Evolutionary conservation across 73 alveolate species (phyloP).

Genomic region (Symbiodinium natans): DNA sequence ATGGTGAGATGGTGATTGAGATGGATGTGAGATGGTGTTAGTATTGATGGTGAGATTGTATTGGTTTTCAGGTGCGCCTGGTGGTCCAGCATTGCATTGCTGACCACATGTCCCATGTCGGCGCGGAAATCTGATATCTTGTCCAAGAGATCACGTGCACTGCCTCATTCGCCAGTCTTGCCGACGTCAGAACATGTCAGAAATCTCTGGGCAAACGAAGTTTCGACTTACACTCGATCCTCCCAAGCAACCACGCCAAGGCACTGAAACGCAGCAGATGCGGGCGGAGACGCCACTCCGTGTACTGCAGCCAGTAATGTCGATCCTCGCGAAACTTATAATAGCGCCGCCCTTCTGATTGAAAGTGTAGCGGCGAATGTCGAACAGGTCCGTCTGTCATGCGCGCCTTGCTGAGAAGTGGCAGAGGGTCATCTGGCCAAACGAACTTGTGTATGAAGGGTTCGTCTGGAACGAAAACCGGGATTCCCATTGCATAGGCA

Average conservation of each 20-base stretch:
- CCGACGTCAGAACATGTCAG: too few species aligned
- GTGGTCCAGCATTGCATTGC: neutral
- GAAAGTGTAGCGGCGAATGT: slow-evolving; percentile 26
- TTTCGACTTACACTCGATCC: too few species aligned
- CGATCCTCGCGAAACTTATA: slow-evolving; percentile 14
- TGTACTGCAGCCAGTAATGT: slow-evolving; percentile 78
- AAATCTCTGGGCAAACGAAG: too few species aligned
- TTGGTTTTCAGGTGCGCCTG: too few species aligned
- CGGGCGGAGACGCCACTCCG: slow-evolving; percentile 74
- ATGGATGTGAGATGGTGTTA: too few species aligned
- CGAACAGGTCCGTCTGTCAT: neutral
- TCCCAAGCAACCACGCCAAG: too few species aligned
- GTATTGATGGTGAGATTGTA: too few species aligned
- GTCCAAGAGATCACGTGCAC: slow-evolving; percentile 62
- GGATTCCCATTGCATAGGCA: slow-evolving; percentile 40
- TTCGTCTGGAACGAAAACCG: slow-evolving; percentile 38
- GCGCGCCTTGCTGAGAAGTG: slow-evolving; percentile 40
- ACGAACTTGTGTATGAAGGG: slow-evolving; percentile 53
- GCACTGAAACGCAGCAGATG: slow-evolving; percentile 48
- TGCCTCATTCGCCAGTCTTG: neutral
- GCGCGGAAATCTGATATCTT: neutral
- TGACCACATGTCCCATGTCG: neutral
- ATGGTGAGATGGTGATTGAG: too few species aligned
- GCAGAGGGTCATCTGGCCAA: slow-evolving; percentile 80
- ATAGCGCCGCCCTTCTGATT: slow-evolving; percentile 11